These are phyloP conservation scores for Lichtheimia ornata DNA, from an alignment of 371 early-diverging fungal species.

Conservation along the genomic window DNA sequence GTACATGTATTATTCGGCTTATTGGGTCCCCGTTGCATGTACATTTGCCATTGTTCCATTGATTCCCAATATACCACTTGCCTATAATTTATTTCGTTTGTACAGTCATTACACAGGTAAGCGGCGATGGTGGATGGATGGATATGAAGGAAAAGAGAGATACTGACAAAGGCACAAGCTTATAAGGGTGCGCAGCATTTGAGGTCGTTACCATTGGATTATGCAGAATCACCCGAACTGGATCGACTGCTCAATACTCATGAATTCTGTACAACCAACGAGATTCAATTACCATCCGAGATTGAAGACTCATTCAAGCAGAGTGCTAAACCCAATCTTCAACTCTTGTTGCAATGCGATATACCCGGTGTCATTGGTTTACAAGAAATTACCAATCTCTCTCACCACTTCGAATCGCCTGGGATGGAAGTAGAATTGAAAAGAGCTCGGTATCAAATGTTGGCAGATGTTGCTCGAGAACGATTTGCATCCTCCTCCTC, in stretches of 20 bases:
- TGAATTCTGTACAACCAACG: constrained; percentile 17
- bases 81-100: constrained; percentile 80
- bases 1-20: constrained; percentile 70
- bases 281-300: constrained; percentile 40
- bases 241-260: constrained; percentile 23
- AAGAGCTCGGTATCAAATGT: constrained; percentile 44
- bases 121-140: no score
- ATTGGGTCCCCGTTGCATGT: constrained; percentile 72
- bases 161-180: constrained; percentile 31
- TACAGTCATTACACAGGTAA: constrained; percentile 80
- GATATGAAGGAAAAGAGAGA: background rate
- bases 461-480: constrained; percentile 26
- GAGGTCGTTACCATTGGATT: constrained; percentile 13
- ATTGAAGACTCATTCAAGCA: constrained; percentile 16
- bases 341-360: constrained; percentile 22
- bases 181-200: constrained; percentile 67
- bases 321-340: constrained; percentile 23
- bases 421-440: constrained; percentile 43
- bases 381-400: constrained; percentile 25
- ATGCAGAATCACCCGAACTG: constrained; percentile 31
- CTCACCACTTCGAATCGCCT: constrained; percentile 27
- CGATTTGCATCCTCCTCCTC: constrained; percentile 6
- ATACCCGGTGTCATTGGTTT: constrained; percentile 32
- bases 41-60: constrained; percentile 76
- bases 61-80: constrained; percentile 81